Base-by-base conservation (phyloP, 352 stramenopile species). In the Phytophthora colocasiae region DNA sequence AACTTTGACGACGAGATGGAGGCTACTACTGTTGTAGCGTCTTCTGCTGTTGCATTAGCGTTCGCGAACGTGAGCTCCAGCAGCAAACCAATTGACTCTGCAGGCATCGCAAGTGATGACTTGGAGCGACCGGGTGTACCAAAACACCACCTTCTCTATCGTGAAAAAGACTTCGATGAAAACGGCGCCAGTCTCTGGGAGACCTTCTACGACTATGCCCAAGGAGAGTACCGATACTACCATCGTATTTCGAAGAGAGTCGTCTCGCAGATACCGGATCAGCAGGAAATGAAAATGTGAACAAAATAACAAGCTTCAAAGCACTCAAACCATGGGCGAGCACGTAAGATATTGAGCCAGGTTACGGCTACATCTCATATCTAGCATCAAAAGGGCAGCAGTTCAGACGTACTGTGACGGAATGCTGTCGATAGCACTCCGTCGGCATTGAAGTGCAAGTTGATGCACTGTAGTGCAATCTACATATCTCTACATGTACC, bases 181-280 rank as follows among this genome's bases (percentile, higher is more conserved):
- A 46, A 75, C 22, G 82, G 82, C n/a, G 68, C 58, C 12, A 88
- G 77, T 58, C 64, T 91, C 29, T 93, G 85, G 82, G 80, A 87
- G 24, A 69, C 52, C 17, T 93, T 93, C 61, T 93, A 78, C 58
- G 85, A 93, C 62, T 87, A 90, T 45, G 58, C 47, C 4, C 74
- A 73, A 39, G 66, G 73, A 38, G 73, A 85, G 31, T 83, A 90
- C 34, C 78, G 82, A 19, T 87, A 90, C 60, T 91, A 85, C 52
- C 82, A 93, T 47, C 78, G 79, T 11, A 65, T 91, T 14, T 82
- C 85, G 14, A 91, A 93, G 39, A 75, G 82, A 11, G 83, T 93
- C 24, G 71, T 83, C 17, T 58, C 58, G 2, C 45, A 65, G 22
- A 12, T 32, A 22, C 57, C 71, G 60, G 36, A 19, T 32, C 51